Evolutionary conservation across 768 basidiomycete species (phyloP).

Genomic region (Tulasnella sp.): DNA sequence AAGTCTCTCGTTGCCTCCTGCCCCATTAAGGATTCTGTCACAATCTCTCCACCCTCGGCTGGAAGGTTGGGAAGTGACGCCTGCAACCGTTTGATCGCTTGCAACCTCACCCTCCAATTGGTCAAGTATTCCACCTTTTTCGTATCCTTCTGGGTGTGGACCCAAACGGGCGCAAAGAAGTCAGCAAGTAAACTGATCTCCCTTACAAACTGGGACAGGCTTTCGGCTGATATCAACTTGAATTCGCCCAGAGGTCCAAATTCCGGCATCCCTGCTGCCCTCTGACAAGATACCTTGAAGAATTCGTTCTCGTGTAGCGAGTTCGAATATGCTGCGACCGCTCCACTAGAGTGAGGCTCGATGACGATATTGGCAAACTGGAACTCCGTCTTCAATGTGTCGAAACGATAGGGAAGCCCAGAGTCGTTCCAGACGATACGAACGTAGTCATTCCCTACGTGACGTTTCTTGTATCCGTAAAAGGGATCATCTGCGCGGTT

Average conservation of each 20-base stretch:
- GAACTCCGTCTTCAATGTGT: constrained; percentile 85
- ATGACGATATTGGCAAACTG: constrained; percentile 97
- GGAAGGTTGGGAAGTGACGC: constrained; percentile 6
- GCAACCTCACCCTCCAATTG: constrained; percentile 74
- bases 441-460: constrained; percentile 94
- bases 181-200: constrained; percentile 80
- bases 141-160: constrained; percentile 59
- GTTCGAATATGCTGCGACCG: constrained; percentile 75
- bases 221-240: constrained; percentile 84
- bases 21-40: not conserved
- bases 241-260: constrained; percentile 87
- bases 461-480: constrained; percentile 77
- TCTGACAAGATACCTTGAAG: constrained; percentile 88
- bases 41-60: not conserved
- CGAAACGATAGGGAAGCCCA: constrained; percentile 75
- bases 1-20: constrained; percentile 8
- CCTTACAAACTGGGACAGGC: constrained; percentile 74
- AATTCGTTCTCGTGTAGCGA: constrained; percentile 83
- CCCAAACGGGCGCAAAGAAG: constrained; percentile 80
- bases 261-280: constrained; percentile 81
- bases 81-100: constrained; percentile 54
- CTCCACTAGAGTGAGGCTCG: constrained; percentile 78
- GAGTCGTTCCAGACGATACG: constrained; percentile 98
- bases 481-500: constrained; percentile 52
- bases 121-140: constrained; percentile 65